Evolutionary conservation across 78 protist genomes (phyloP).

Genomic region (Anaeramoeba ignava): DNA sequence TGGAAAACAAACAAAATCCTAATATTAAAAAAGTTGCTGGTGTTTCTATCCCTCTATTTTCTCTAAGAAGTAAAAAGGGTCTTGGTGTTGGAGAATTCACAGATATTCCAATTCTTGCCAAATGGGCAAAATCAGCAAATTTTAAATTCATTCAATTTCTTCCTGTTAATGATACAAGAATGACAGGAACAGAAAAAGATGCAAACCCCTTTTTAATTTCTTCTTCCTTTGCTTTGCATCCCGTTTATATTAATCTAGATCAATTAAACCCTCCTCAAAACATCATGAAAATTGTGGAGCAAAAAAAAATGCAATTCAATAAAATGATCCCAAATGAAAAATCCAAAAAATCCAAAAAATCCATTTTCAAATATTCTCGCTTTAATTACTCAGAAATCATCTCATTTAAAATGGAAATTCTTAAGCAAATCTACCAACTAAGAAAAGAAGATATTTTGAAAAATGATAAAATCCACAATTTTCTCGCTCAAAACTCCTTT

Average conservation of each 20-base stretch:
- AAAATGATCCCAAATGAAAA: background rate
- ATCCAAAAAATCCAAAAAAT: too few species aligned
- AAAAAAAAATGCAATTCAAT: background rate
- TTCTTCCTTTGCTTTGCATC: background rate
- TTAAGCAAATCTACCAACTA: too few species aligned
- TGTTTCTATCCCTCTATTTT: constrained; percentile 61
- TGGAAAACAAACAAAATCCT: too few species aligned
- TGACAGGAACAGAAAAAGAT: background rate
- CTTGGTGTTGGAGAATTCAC: constrained; percentile 69
- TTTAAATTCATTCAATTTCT: background rate
- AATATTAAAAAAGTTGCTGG: constrained; percentile 48
- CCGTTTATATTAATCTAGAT: background rate
- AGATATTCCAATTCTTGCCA: constrained; percentile 41
- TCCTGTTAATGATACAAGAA: background rate
- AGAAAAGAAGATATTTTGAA: too few species aligned
- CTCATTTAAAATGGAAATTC: too few species aligned
- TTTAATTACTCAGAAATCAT: too few species aligned
- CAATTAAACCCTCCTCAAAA: background rate
- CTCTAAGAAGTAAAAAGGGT: constrained; percentile 37
- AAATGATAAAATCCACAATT: background rate
- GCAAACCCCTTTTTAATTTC: background rate
- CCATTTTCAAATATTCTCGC: too few species aligned
- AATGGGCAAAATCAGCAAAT: constrained; percentile 13
- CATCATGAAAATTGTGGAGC: background rate
- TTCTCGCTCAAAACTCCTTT: background rate